Base-by-base conservation (phyloP, 768 basidiomycete genomes). In the Harrya chromipes region DNA sequence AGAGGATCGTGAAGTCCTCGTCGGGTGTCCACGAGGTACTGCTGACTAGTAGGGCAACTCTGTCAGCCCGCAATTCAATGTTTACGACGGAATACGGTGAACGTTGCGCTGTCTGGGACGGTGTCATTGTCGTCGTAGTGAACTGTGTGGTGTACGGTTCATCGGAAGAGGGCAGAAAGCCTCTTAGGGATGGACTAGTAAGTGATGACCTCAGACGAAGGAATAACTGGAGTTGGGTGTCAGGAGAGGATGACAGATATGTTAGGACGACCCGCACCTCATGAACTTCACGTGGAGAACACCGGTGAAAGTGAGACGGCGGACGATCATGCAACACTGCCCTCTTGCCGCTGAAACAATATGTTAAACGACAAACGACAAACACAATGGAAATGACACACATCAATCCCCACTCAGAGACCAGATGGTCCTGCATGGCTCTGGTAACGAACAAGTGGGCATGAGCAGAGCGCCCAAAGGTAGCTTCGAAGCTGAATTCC, bases 11-110 rank as follows among this genome's bases (percentile, higher is more conserved):
- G 56, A 99, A 97, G 65, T 98, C 94, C 66, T 99, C 97, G 60
- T 99, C 97, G 6, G 91, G 82, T 1, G 97, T 98, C 95, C 95
- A 98, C 14, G 90, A 93, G 1, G 97, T 99, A 56, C 91, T 90
- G 20, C 90, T 92, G 23, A 99, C 84, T 16, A 97, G 56, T 2
- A 98, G 71, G 1, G 92, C 94, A 4, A 93, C 91, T 49, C 94
- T 76, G 54, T 92, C 89, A 2, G 70, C 59, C 29, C 90, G 79
- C 21, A 82, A 67, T n/a, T 61, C 61, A 5, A 73, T 65, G 33
- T 58, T 61, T 23, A 63, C 46, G 26, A 39, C 21, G 20, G 51
- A 46, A 37, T 61, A 54, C 17, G 36, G 47, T 8, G 57, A 49
- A 1, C 42, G 65, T 50, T 37, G 65, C 56, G 17, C 74, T 60